These are phyloP conservation scores for Mollisia scopiformis DNA, from an alignment of 2,329 filamentous ascomycete species.

Conservation along the genomic window DNA sequence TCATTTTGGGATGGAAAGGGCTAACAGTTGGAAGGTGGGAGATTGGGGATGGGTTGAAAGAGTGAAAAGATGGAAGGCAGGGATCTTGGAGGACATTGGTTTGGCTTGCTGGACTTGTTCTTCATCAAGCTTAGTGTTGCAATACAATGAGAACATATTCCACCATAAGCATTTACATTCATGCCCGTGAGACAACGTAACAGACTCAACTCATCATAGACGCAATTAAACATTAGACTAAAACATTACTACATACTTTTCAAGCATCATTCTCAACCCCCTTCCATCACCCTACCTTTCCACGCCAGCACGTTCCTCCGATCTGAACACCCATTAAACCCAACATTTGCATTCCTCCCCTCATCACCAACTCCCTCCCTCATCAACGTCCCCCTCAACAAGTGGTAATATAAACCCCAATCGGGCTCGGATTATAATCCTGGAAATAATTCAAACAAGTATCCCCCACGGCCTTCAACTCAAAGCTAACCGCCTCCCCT, in stretches of 20 bases:
- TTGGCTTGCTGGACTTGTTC: no score
- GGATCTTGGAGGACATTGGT: no score
- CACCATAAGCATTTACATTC: no score
- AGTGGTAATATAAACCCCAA: constrained; percentile 41
- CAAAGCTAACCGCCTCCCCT: constrained; percentile 52
- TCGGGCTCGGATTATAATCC: constrained; percentile 56
- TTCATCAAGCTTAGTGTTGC: no score
- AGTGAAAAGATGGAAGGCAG: background rate
- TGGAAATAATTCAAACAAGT: constrained; percentile 64
- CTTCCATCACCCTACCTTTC: background rate
- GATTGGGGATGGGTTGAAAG: background rate
- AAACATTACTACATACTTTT: background rate
- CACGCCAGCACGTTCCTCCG: background rate
- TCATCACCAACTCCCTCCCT: background rate
- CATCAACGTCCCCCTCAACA: constrained; percentile 4
- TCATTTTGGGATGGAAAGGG: no score
- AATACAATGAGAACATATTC: no score
- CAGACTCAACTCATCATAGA: background rate
- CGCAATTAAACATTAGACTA: background rate
- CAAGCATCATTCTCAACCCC: background rate
- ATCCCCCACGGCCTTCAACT: constrained; percentile 52
- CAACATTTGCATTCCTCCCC: background rate
- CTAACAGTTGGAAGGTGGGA: no score
- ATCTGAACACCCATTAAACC: background rate
- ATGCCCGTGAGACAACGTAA: background rate